A percentile compares a stretch with the other conserved stretches of the same genome.
These are phyloP conservation scores for Ehretia macrophylla DNA, from an alignment of 257 asterid species.

Conservation along the genomic window DNA sequence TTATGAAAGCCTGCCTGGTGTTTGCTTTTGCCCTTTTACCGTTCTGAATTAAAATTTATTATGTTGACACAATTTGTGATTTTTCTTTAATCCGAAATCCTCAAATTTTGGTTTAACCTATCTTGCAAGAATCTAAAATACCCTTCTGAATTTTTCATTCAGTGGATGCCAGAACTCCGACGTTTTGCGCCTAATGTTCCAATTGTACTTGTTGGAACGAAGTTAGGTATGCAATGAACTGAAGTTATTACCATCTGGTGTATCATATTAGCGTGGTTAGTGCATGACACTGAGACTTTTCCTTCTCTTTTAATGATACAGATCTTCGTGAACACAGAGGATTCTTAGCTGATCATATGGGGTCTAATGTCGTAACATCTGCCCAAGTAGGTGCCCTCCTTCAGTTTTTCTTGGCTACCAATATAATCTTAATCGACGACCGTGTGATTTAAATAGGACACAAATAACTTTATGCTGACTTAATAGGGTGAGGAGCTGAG, in stretches of 20 bases:
- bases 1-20: slow-evolving; percentile 1
- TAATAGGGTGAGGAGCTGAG: slow-evolving; percentile 90
- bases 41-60: neutral
- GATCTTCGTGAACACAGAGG: slow-evolving; percentile 82
- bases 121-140: neutral
- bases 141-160: slow-evolving; percentile 28
- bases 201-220: slow-evolving; percentile 88
- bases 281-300: neutral
- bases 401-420: neutral
- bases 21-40: neutral
- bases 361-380: slow-evolving; percentile 64
- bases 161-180: slow-evolving; percentile 99
- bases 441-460: neutral
- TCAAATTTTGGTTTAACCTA: neutral
- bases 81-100: neutral
- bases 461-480: slow-evolving; percentile 1
- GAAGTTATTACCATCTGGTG: neutral
- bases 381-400: slow-evolving; percentile 54
- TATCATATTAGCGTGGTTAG: neutral
- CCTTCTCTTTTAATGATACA: slow-evolving; percentile 9
- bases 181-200: slow-evolving; percentile 97
- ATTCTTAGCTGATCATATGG: slow-evolving; percentile 68
- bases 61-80: too few species aligned
- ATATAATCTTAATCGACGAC: too few species aligned
- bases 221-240: slow-evolving; percentile 50